Base-by-base conservation (phyloP, 169 alveolate species). In the Plasmodium sp. region DNA sequence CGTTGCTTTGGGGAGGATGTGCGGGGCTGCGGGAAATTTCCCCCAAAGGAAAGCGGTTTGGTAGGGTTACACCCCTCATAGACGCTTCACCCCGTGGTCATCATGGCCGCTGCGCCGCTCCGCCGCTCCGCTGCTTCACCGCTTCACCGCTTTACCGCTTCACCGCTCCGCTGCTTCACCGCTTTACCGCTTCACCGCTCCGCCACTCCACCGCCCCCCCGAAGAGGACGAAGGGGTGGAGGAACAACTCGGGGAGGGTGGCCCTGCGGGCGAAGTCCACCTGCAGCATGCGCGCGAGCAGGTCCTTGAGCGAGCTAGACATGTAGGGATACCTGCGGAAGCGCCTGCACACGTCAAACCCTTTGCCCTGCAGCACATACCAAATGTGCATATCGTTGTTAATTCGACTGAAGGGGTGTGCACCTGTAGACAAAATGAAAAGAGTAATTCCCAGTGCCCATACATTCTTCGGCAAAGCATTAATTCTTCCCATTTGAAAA, bases 371-470 rank as follows among this genome's bases (percentile, higher is more conserved):
- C 48, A 80, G 14, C 81, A 88, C 12, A 34, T 54, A 58, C 67
- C 41, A 88, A 54, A 88, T 79, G 43, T 88, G 94, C 81, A 88
- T 45, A 31, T 88, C 94, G 39, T 88, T 88, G 48, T 77, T 88
- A 6, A 88, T 79, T 33, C 36, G 41, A 73, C 83, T 79, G 41
- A 88, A 88, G 12, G 94, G 94, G 48, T 88, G 94, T 41, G 33
- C 41, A 7, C 90, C 94, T 2, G 94, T 88, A 41, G 88, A 77
- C 34, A 88, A 79, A 5, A 88, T 88, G 34, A 88, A 88, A 58
- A 88, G 45, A 0, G 94, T 88, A 22, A 88, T 88, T 1, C 94
- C 94, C 22, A 88, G n/a, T 18, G 82, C 16, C 94, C 94, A 88
- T 7, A 88, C 94, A 3, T 62, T 39, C 72, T 88, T 88, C 5